Evolutionary conservation across 345 rosid genomes (phyloP).

Genomic region (Camelina laxa): DNA sequence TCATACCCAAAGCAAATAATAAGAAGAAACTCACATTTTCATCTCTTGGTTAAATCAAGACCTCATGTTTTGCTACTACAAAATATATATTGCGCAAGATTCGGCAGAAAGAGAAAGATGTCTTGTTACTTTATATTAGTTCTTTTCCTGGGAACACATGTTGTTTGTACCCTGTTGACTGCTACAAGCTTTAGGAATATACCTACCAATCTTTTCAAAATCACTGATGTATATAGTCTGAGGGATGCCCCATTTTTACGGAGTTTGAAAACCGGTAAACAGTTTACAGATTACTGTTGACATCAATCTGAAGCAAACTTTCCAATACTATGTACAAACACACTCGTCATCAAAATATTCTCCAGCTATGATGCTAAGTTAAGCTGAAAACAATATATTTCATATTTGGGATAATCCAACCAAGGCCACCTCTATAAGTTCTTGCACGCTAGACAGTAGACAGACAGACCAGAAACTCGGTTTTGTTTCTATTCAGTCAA

Average conservation of each 20-base stretch:
- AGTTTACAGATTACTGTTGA: neutral
- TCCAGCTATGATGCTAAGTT: neutral
- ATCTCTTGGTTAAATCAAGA: neutral
- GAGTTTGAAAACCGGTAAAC: neutral
- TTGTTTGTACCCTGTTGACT: neutral
- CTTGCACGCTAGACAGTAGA: conserved; percentile 5
- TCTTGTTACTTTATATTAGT: neutral
- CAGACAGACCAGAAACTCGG: conserved; percentile 22
- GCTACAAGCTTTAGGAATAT: conserved; percentile 11
- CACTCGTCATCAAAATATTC: neutral
- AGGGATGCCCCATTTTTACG: neutral
- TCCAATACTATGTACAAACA: neutral
- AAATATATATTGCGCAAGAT: neutral
- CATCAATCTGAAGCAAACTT: neutral
- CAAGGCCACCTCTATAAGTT: conserved; percentile 2
- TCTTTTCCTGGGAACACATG: neutral
- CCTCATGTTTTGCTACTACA: neutral
- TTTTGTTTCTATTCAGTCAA: conserved; percentile 14
- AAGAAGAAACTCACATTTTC: conserved; percentile 8
- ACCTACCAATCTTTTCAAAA: neutral
- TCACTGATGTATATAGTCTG: neutral
- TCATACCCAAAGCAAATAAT: conserved; percentile 61
- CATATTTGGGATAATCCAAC: neutral
- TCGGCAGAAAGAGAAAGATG: conserved; percentile 4
- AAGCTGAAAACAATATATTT: neutral